Base-by-base conservation (phyloP, 305 asterid genomes). In the Vinca major region DNA sequence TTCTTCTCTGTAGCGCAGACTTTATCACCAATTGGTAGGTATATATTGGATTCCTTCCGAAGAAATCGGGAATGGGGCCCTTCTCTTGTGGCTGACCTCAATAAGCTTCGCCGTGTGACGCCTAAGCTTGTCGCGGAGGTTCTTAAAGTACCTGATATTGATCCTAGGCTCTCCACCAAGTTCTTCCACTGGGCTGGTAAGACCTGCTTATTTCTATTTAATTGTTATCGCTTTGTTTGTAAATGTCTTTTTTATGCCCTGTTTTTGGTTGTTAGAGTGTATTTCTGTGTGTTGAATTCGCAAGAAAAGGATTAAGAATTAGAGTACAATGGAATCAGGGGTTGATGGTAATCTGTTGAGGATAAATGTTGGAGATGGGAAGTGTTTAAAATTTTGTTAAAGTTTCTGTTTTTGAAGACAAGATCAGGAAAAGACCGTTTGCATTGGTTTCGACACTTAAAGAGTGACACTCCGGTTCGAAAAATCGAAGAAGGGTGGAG, bases 181-280 rank as follows among this genome's bases (percentile, higher is more conserved):
- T 86, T 92, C 80, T 92, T 92, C 75, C 82, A 84, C 61, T 92
- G 98, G 98, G 98, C 97, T 69, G 98, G 97, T 92, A 60, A 62
- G 26, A 4, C 36, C 3, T 26, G 33, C 33, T 26, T 26, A 26
- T 26, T 26, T 26, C 33, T 26, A 26, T 26, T 12, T 40, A 1
- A 16, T 9, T 66, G 12, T 50, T 50, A 14, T 4, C 13, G 54
- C 44, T 21, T 19, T 33, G 11, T 3, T 33, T 57, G 7, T 0
- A 11, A 57, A 6, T 12, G 41, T 26, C 39, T 26, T 57, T 57
- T 26, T 57, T 7, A 16, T 57, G 39, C 37, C 33, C 10, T 57
- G 13, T 56, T 20, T 56, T 9, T 26, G 1, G 62, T 11, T 1
- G 7, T 26, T 11, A 50, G 54, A 14, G 54, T 50, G 52, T 48